A percentile compares a stretch with the other conserved stretches of the same genome.
Evolutionary conservation across 768 basidiomycete genomes (phyloP).

Genomic region (Hygrophoropsis aurantiaca): DNA sequence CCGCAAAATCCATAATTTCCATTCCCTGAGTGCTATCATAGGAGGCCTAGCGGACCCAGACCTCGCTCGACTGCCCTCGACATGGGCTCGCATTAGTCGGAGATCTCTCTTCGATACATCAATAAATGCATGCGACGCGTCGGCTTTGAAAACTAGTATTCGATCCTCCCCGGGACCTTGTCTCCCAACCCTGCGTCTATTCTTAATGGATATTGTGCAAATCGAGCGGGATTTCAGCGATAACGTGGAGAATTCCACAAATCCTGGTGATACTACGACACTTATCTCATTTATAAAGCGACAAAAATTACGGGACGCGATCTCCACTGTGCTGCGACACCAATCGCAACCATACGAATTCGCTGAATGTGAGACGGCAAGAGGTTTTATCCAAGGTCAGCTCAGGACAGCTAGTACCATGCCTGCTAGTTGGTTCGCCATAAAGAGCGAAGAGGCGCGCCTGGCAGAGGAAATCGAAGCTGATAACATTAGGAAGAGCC

Average conservation of each 20-base stretch:
- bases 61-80: constrained; percentile 55
- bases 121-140: constrained; percentile 56
- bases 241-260: constrained; percentile 13
- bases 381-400: constrained; percentile 47
- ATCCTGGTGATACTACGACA: constrained; percentile 13
- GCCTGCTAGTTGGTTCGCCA: constrained; percentile 56
- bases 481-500: constrained; percentile 59
- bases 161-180: constrained; percentile 51
- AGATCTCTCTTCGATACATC: constrained; percentile 52
- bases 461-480: constrained; percentile 58
- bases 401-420: constrained; percentile 39
- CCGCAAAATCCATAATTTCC: constrained; percentile 59
- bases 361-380: constrained; percentile 43
- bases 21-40: constrained; percentile 66
- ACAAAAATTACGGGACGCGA: constrained; percentile 55
- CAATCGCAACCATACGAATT: constrained; percentile 54
- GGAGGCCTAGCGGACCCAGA: constrained; percentile 61
- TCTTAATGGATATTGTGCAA: constrained; percentile 58
- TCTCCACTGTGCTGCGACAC: constrained; percentile 55
- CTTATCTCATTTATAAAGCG: constrained; percentile 54
- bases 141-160: constrained; percentile 49
- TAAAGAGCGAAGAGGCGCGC: constrained; percentile 59
- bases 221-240: constrained; percentile 52
- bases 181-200: constrained; percentile 68
- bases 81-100: constrained; percentile 64